Evolutionary conservation across 2,329 filamentous ascomycete genomes (phyloP), one percentile per base, ranked within the genome.

Genomic region (Harringtonia lauricola): DNA sequence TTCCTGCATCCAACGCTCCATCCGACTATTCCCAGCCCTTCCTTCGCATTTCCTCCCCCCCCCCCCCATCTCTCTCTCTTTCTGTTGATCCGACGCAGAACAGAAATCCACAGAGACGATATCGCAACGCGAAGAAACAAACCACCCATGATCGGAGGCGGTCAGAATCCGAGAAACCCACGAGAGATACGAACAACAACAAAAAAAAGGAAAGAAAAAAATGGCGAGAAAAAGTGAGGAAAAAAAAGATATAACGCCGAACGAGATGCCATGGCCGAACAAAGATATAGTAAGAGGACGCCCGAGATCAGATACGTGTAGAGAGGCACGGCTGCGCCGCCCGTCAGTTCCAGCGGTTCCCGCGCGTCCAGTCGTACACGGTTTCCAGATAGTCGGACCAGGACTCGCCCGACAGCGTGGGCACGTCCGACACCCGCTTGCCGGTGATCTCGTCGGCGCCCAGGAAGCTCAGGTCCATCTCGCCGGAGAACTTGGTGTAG

Each of bases 371-470:
- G 47, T 53, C 51, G 40, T 52, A 52, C 4, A 49, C 50, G 2
- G 47, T 51, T 30, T 55, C 51, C 10, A 54, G 49, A 31, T 52
- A 57, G 36, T 53, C 49, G 17, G 45, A 50, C 56, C 56, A 57
- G 8, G 46, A 48, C 19, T 45, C 45, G 28, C 43, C 31, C 2
- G 38, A 48, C 28, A 49, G 26, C 18, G 43, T 47, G 6, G 51
- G 47, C 28, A 50, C 48, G 39, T 50, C 43, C 2, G 46, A 51
- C 17, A 52, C 42, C 21, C 55, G 57, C 31, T 50, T 54, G 38
- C 49, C 55, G 2, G 43, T 52, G 48, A 58, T 54, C n/a, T 47
- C 31, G 41, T 42, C 38, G 3, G 40, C 50, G 24, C 48, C 52
- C 8, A 56, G 49, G 22, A 53, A 52, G n/a, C 41, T 33, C 10